A percentile compares a stretch with the other conserved stretches of the same genome.
Evolutionary conservation across 345 rosid genomes (phyloP).

Genomic region (Capsella bursapastoris): DNA sequence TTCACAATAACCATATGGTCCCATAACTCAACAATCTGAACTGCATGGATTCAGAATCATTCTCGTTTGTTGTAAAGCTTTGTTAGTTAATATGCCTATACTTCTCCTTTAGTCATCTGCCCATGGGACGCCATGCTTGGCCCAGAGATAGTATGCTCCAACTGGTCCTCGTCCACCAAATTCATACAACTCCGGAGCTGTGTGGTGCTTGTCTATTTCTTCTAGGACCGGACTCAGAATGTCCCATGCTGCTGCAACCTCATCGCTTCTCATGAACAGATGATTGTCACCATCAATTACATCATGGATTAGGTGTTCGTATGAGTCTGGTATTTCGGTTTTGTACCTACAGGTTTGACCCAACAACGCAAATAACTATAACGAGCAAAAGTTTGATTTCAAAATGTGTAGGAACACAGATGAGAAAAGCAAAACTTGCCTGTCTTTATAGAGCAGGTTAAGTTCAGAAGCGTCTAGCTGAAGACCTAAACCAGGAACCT

Average conservation of each 20-base stretch:
- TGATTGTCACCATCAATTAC: slow-evolving; percentile 85
- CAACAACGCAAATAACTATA: neutral
- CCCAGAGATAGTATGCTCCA: slow-evolving; percentile 77
- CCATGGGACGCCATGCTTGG: slow-evolving; percentile 74
- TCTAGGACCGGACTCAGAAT: slow-evolving; percentile 57
- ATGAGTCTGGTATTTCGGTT: slow-evolving; percentile 74
- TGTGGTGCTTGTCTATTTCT: slow-evolving; percentile 61
- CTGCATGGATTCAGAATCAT: slow-evolving; percentile 5
- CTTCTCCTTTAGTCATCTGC: slow-evolving; percentile 46
- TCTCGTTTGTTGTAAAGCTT: slow-evolving; percentile 24
- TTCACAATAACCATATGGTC: slow-evolving; percentile 7
- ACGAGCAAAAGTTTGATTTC: neutral
- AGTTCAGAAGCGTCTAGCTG: slow-evolving; percentile 81
- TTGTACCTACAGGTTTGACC: slow-evolving; percentile 49
- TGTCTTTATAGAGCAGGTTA: slow-evolving; percentile 77
- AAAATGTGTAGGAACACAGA: slow-evolving; percentile 9
- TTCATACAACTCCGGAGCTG: slow-evolving; percentile 66
- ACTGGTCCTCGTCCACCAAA: slow-evolving; percentile 80
- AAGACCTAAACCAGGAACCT: slow-evolving; percentile 75
- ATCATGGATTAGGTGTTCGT: slow-evolving; percentile 79
- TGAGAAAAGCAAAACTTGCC: slow-evolving; percentile 41
- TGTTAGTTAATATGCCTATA: slow-evolving; percentile 6
- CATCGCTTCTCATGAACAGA: slow-evolving; percentile 83
- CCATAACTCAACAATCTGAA: slow-evolving; percentile 7
- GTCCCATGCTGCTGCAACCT: slow-evolving; percentile 78